Evolutionary conservation across 305 asterid species (phyloP).

Genomic region (Fraxinus sp.): DNA sequence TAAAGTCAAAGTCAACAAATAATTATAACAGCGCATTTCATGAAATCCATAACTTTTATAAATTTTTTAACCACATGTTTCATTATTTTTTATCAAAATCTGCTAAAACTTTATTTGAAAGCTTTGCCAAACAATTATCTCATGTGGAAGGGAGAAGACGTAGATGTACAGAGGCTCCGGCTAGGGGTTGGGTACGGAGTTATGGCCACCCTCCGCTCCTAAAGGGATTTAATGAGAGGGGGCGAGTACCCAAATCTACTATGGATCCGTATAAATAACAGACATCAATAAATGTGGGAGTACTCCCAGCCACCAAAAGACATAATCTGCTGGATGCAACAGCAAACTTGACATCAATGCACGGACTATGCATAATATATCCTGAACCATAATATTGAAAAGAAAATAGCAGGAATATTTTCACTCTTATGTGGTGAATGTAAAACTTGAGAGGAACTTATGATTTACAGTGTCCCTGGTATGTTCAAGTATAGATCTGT

Average conservation of each 20-base stretch:
- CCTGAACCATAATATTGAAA: background rate
- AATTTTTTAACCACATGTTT: background rate
- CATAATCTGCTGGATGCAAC: background rate
- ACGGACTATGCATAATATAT: background rate
- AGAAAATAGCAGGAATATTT: background rate
- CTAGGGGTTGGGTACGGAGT: constrained; percentile 6
- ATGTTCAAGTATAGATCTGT: background rate
- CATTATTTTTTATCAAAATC: background rate
- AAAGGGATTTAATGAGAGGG: background rate
- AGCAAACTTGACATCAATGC: constrained; percentile 10
- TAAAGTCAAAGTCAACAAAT: background rate
- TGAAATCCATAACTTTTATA: background rate
- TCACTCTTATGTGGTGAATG: background rate
- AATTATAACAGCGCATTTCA: background rate
- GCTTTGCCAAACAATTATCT: background rate
- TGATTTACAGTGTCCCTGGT: background rate
- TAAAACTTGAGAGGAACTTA: background rate
- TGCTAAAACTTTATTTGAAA: background rate
- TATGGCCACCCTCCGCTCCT: background rate
- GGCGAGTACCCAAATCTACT: background rate
- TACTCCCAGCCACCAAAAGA: constrained; percentile 11
- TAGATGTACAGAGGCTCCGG: constrained; percentile 4
- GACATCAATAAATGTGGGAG: constrained; percentile 32
- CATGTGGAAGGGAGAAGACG: background rate
- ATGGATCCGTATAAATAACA: constrained; percentile 27